Evolutionary conservation across 495 filamentous ascomycete genomes (phyloP), one percentile per base, ranked within the genome.

Genomic region (Penicillium psychrofluorescens): DNA sequence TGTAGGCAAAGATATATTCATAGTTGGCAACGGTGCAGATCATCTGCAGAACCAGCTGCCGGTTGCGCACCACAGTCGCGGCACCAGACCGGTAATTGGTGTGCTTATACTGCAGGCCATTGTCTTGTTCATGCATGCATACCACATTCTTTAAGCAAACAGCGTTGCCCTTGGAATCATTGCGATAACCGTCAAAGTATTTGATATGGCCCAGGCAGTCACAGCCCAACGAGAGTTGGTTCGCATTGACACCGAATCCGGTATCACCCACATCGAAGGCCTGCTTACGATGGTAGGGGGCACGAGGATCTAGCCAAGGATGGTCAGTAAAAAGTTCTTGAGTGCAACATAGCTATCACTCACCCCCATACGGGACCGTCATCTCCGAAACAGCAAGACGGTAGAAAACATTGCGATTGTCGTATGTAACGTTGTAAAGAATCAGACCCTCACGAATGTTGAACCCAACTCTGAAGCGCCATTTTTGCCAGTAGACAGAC

Each of bases 1-100:
- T 79, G 62, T 85, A 95, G 11, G 84, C 79, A 38, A 95, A 74
- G 41, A 95, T 84, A 46, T 90, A 90, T 55, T 90, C 86, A 63
- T 90, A 90, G 63, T 90, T 90, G 29, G 81, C 79, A 27, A 89
- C 77, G 0, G 86, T 89, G 51, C 85, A 79, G 52, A 88, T 86
- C 53, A 83, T 84, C 48, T 90, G 86, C 8, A 84, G 52, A 14
- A 82, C 74, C n/a, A 84, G 63, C 50, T 82, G 78, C 14, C 80
- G 66, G 46, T 75, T 79, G 36, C 80, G 73, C 28, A 75, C 72
- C 27, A 84, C 70, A 3, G 75, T 78, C 13, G 80, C 80, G 16
- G 76, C 65, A 27, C 73, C 74, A 11, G 77, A 76, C 7, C 81
- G 70, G 53, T 82, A 85, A 47, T 85, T 85, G 7, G 79, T 83